Evolutionary conservation across 2,329 filamentous ascomycete species (phyloP).

Genomic region (Beauveria sp.): DNA sequence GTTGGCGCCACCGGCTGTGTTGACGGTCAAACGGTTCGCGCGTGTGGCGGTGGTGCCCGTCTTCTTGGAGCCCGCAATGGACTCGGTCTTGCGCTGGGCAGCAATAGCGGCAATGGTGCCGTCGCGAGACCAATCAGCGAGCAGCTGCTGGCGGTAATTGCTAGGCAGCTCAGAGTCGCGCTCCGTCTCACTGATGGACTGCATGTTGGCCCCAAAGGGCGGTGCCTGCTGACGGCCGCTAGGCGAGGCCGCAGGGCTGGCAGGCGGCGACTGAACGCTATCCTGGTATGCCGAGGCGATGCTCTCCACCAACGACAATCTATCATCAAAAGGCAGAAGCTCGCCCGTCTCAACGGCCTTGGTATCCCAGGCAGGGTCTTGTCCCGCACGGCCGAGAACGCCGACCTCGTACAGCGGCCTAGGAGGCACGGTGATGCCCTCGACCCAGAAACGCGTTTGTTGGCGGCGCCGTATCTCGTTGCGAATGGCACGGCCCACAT

Average conservation of each 20-base stretch:
- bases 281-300: conserved; percentile 66
- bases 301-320: conserved; percentile 62
- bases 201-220: conserved; percentile 50
- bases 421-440: conserved; percentile 64
- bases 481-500: conserved; percentile 62
- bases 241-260: conserved; percentile 64
- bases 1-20: conserved; percentile 28
- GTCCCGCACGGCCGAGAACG: conserved; percentile 38
- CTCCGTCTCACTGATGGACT: conserved; percentile 29
- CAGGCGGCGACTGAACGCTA: conserved; percentile 53
- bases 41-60: conserved; percentile 48
- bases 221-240: conserved; percentile 46
- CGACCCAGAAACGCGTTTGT: conserved; percentile 70
- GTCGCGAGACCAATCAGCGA: conserved; percentile 74
- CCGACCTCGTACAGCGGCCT: conserved; percentile 54
- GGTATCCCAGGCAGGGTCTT: conserved; percentile 38
- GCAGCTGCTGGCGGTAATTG: conserved; percentile 65
- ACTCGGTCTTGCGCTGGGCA: conserved; percentile 62
- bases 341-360: conserved; percentile 54
- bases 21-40: conserved; percentile 52
- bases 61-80: conserved; percentile 67
- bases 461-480: conserved; percentile 70
- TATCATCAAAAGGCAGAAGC: conserved; percentile 68
- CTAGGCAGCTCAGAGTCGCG: conserved; percentile 53
- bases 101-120: conserved; percentile 60